Conservation (phyloP, 2,329 filamentous ascomycete species). For the Paracamarosporium sp. region DNA sequence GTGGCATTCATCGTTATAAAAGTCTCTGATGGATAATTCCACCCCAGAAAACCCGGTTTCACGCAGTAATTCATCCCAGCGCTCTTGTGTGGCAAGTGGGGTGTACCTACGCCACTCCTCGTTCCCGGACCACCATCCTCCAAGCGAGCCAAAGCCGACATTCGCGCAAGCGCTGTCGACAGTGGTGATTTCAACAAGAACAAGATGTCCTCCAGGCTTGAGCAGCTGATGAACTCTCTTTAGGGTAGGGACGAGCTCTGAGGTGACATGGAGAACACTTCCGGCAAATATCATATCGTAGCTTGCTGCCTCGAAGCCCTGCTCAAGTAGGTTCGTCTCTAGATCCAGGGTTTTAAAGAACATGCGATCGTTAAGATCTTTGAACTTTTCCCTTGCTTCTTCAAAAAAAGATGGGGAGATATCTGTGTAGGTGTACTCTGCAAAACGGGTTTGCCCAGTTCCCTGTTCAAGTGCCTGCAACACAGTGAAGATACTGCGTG, state of each 20-base stretch:
- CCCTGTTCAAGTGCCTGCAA: neutral
- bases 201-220: constrained; percentile 6
- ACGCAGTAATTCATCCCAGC: neutral
- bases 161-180: too few species aligned
- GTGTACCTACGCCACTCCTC: too few species aligned
- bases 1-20: neutral
- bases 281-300: constrained; percentile 9
- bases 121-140: too few species aligned
- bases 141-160: too few species aligned
- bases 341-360: neutral
- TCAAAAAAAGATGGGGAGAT: constrained; percentile 14
- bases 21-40: neutral
- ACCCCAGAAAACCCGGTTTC: neutral
- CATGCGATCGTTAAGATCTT: neutral
- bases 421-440: constrained; percentile 17
- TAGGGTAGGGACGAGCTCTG: neutral
- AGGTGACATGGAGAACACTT: constrained; percentile 1
- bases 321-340: neutral
- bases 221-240: neutral
- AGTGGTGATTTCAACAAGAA: constrained; percentile 8
- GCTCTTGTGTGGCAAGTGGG: too few species aligned
- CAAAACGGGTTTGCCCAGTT: neutral
- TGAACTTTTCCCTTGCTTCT: neutral
- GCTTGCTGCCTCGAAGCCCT: neutral
- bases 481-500: neutral